Base-by-base conservation (phyloP, 208 protist genomes). In the Entamoeba histolytica region DNA sequence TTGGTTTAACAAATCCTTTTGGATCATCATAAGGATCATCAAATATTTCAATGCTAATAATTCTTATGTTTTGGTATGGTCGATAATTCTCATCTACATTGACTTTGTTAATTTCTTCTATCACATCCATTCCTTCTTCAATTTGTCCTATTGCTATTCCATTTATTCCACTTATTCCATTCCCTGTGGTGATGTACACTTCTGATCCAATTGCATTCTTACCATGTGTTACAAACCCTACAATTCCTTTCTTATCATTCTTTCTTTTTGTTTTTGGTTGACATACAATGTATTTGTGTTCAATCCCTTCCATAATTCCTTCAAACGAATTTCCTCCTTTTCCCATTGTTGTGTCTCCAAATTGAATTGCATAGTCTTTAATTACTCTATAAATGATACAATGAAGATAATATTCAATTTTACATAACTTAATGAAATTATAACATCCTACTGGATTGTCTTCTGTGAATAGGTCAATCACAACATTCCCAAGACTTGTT, bases 391-490 rank as follows among this genome's bases (percentile, higher is more conserved):
- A 95, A 93, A 98, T 97, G 39, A 97, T 35, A 92, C 94, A 96
- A 55, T 95, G 94, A 93, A 98, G 98, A 95, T 98, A 98, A 94
- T 98, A 98, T 95, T 98, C 98, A 50, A 98, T 94, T 95, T 98
- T 98, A 94, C 97, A 98, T 87, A 98, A 95, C 92, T 98, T 98
- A 35, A 98, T 93, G 92, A 98, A 98, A 93, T 98, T 98, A 49
- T 39, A 49, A 55, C 49, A 31, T 17, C 15, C 39, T 23, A 95
- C 94, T 23, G 97, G 97, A 91, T 94, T 96, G 47, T 97, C 91
- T 15, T 98, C 96, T 12, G 52, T 73, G 93, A 96, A 96, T 35
- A 98, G 93, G 94, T 98, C 97, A 31, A 98, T 96, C 0, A 97
- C 96, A 19, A 98, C 93, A 93, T 98, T 96, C 12, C 97, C 97